Base-by-base conservation (phyloP, 768 basidiomycete genomes). In the Rhizopogon rudus region DNA sequence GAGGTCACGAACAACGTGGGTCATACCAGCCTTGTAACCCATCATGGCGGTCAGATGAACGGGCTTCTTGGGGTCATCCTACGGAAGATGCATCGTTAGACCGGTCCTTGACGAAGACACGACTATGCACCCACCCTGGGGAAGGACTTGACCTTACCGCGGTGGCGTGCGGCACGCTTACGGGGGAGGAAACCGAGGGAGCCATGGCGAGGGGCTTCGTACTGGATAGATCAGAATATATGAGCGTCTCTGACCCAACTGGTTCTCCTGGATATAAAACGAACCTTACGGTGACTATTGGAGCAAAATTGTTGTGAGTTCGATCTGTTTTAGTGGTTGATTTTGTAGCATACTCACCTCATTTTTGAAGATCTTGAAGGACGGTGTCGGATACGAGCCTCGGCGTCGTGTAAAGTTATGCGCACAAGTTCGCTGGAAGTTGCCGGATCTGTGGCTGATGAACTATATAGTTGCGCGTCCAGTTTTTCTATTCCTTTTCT, bases 1-100 rank as follows among this genome's bases (percentile, higher is more conserved):
- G 67, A 98, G 91, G 71, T 99, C 97, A 69, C 97, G 91, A 60
- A 99, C 95, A 66, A 99, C 83, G 72, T 99, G 97, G 75, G 94
- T 98, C 96, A 98, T 98, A 66, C 97, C 97, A 61, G 97, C 97
- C 85, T 99, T 99, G 88, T 98, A 99, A 65, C 96, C 97, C 87
- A 99, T 84, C 71, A 89, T 79, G 63, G 97, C 97, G 67, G 97
- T 99, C 76, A 99, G 82, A 78, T 99, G 97, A 58, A 96, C 93
- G 55, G 92, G 93, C 76, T 97, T 97, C 82, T 94, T 98, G 77
- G 94, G 86, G 81, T 99, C 96, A 86, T 99, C 97, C 96, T 97
- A 63, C 10, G 16, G 14, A 45, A 54, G 48, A 20, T 35, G 28
- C 16, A 29, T 13, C 53, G 39, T 58, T 14, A 67, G 57, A 31